phyloP scores from a whole-genome alignment of 1,139 yeast genomes.

The Debaryomyces coudertii region DNA sequence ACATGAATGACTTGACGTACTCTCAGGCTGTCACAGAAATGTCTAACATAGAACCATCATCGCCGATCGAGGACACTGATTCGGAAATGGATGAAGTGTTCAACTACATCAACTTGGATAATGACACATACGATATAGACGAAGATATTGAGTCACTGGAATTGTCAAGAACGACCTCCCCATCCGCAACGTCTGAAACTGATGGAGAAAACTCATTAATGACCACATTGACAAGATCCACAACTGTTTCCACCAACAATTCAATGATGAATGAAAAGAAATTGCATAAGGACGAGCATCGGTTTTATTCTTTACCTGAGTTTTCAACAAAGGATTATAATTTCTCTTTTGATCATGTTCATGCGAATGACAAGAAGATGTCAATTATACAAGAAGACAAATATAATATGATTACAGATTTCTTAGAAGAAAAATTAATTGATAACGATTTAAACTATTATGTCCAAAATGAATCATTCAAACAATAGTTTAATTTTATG shows the following conservation, averaged over 20 bases:
- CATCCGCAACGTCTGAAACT: constrained; percentile 31
- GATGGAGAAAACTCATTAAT: constrained; percentile 42
- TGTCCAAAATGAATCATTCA: constrained; percentile 15
- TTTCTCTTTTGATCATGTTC: constrained; percentile 25
- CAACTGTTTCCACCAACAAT: constrained; percentile 44
- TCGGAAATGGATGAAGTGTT: constrained; percentile 24
- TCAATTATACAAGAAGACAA: constrained; percentile 38
- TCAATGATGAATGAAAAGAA: constrained; percentile 20
- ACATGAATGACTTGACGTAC: constrained; percentile 33
- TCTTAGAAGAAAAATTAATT: constrained; percentile 44
- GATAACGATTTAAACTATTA: constrained; percentile 41
- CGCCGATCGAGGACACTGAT: constrained; percentile 19
- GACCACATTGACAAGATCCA: constrained; percentile 46
- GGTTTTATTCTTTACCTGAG: constrained; percentile 34
- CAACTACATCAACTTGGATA: constrained; percentile 23
- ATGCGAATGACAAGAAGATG: constrained; percentile 22
- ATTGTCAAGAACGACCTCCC: constrained; percentile 46
- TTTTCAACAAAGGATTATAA: constrained; percentile 22
- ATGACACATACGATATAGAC: constrained; percentile 26
- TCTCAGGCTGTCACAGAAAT: constrained; percentile 12
- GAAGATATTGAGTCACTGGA: constrained; percentile 31
- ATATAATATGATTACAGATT: constrained; percentile 45
- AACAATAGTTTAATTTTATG: constrained; percentile 7
- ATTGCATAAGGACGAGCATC: constrained; percentile 12
- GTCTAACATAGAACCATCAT: constrained; percentile 10